phyloP scores from a whole-genome alignment of 495 filamentous ascomycete genomes.

The Articulospora tetracladia region DNA sequence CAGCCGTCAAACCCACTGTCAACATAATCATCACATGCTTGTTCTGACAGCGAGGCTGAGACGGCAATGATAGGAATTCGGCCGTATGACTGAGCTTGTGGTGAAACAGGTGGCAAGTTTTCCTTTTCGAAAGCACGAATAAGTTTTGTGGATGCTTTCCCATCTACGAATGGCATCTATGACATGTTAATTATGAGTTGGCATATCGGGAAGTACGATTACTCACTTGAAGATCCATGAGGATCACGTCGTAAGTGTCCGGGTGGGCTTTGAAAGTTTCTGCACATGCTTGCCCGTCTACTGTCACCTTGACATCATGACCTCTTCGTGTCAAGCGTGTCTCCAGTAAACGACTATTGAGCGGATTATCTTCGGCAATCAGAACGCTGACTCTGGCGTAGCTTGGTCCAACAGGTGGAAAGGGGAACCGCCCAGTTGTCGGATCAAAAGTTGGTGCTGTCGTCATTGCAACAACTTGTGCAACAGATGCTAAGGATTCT shows the following conservation, averaged over 20 bases:
- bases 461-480: not conserved
- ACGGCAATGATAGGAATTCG: conserved; percentile 84
- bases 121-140: conserved; percentile 69
- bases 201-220: conserved; percentile 37
- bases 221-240: conserved; percentile 83
- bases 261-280: conserved; percentile 56
- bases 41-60: conserved; percentile 77
- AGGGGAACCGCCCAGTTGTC: not conserved
- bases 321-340: conserved; percentile 78
- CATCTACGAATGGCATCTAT: conserved; percentile 85
- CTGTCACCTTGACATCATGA: conserved; percentile 64
- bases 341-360: conserved; percentile 81
- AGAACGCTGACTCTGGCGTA: conserved; percentile 45
- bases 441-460: conserved; percentile 1
- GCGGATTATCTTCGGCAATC: conserved; percentile 86
- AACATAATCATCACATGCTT: conserved; percentile 60
- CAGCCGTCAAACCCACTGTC: conserved; percentile 84
- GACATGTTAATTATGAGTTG: too few relatives aligned
- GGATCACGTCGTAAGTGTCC: conserved; percentile 64
- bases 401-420: not conserved
- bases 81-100: conserved; percentile 36
- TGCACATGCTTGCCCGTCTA: conserved; percentile 84
- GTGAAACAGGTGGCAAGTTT: conserved; percentile 28
- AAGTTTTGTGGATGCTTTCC: conserved; percentile 69
- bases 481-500: not conserved